phyloP scores from a whole-genome alignment of 805 yeast genomes.

The Saccharomycopsis olivae region DNA sequence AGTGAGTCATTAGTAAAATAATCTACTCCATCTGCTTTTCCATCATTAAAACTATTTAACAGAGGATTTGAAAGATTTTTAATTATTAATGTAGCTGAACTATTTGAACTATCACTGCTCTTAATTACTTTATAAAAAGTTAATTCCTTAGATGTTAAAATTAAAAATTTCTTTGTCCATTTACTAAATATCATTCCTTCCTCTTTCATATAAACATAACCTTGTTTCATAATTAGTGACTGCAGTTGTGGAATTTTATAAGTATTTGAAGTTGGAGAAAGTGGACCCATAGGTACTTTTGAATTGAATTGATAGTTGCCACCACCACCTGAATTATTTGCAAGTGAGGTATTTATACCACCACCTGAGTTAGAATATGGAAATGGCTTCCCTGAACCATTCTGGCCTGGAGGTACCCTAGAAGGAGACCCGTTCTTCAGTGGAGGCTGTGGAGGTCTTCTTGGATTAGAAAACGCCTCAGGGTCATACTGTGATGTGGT shows the following conservation, averaged over 20 bases:
- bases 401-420: background rate
- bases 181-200: conserved; percentile 18
- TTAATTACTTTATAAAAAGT: conserved; percentile 17
- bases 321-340: background rate
- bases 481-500: conserved; percentile 12
- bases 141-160: conserved; percentile 15
- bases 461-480: conserved; percentile 16
- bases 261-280: conserved; percentile 17
- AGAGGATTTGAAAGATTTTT: conserved; percentile 18
- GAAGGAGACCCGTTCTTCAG: conserved; percentile 12
- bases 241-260: conserved; percentile 17
- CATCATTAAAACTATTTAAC: conserved; percentile 16
- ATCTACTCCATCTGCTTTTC: conserved; percentile 19
- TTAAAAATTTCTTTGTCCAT: conserved; percentile 18
- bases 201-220: conserved; percentile 17
- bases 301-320: conserved; percentile 16
- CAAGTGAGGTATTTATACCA: background rate
- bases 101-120: conserved; percentile 5
- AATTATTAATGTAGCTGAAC: conserved; percentile 10
- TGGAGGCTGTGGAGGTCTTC: conserved; percentile 19
- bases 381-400: background rate
- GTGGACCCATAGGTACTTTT: conserved; percentile 16
- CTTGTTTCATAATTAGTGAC: conserved; percentile 17
- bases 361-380: background rate
- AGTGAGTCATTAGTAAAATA: conserved; percentile 17